Conservation (phyloP, 1,284 basidiomycete genomes). For the Clitocybe nebularis region DNA sequence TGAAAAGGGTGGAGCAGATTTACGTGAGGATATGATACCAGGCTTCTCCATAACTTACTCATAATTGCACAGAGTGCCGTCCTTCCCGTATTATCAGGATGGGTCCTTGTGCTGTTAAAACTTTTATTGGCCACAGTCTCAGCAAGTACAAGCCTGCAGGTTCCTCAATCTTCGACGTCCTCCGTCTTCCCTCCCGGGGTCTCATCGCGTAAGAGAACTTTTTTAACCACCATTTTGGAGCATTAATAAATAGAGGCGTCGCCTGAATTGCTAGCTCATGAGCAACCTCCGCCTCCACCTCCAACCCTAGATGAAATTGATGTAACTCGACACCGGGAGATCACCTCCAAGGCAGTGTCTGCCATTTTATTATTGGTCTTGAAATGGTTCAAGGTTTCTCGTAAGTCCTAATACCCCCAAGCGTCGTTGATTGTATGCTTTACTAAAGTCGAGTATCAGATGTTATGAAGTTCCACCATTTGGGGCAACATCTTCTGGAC, state of each 20-base stretch:
- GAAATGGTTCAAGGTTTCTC: conserved; percentile 99
- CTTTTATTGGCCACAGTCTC: conserved; percentile 86
- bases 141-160: conserved; percentile 58
- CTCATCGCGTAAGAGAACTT: conserved; percentile 67
- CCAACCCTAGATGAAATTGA: conserved; percentile 94
- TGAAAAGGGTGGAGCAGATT: conserved; percentile 86
- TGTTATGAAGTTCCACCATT: conserved; percentile 97
- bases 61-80: conserved; percentile 55
- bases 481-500: conserved; percentile 92
- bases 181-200: conserved; percentile 67
- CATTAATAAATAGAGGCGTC: conserved; percentile 10
- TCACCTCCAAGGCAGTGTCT: conserved; percentile 95
- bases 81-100: conserved; percentile 78
- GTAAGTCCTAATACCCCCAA: conserved; percentile 45
- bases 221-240: conserved; percentile 2
- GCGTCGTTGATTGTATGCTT: too few species aligned
- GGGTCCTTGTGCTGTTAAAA: conserved; percentile 89
- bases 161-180: conserved; percentile 57
- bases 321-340: conserved; percentile 93
- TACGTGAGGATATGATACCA: conserved; percentile 60
- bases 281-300: conserved; percentile 60
- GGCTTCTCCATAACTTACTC: background rate
- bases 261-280: conserved; percentile 58
- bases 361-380: conserved; percentile 88
- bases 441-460: too few species aligned